Conservation (phyloP, 352 stramenopile species). For the Pythium rhizo-oryzae region DNA sequence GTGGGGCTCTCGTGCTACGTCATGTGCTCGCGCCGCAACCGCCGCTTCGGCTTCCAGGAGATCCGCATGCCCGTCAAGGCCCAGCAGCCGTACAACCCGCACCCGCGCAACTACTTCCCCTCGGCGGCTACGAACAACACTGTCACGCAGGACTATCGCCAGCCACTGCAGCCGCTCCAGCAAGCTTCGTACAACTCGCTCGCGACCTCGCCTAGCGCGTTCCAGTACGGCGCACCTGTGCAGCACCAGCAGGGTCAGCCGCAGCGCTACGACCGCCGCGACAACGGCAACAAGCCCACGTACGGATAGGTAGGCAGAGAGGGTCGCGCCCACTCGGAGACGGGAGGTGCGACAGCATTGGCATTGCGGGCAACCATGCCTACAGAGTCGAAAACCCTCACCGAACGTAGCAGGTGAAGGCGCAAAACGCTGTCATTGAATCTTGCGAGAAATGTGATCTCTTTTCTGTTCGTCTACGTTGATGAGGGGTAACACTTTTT, state of each 20-base stretch:
- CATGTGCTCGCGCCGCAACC: constrained; percentile 70
- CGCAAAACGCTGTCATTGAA: no score
- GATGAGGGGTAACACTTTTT: no score
- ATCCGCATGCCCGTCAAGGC: constrained; percentile 85
- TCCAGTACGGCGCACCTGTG: constrained; percentile 20
- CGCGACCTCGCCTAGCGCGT: constrained; percentile 18
- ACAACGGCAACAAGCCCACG: constrained; percentile 15
- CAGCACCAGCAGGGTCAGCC: constrained; percentile 14
- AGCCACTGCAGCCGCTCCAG: constrained; percentile 23
- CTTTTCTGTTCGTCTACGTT: no score
- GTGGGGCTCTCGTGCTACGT: constrained; percentile 84
- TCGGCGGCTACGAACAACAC: constrained; percentile 9
- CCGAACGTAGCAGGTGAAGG: not conserved
- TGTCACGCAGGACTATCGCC: constrained; percentile 12
- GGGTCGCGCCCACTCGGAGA: no score
- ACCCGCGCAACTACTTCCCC: constrained; percentile 71
- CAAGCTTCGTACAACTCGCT: constrained; percentile 27
- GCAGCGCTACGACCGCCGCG: constrained; percentile 17
- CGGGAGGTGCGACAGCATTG: no score
- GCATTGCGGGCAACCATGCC: no score
- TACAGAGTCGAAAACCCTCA: no score
- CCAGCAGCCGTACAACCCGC: constrained; percentile 75
- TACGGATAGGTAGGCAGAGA: not conserved
- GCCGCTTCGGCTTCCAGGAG: constrained; percentile 78
- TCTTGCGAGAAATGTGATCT: no score